Conservation (phyloP, 345 rosid species). For the Bruguiera parviflora region DNA sequence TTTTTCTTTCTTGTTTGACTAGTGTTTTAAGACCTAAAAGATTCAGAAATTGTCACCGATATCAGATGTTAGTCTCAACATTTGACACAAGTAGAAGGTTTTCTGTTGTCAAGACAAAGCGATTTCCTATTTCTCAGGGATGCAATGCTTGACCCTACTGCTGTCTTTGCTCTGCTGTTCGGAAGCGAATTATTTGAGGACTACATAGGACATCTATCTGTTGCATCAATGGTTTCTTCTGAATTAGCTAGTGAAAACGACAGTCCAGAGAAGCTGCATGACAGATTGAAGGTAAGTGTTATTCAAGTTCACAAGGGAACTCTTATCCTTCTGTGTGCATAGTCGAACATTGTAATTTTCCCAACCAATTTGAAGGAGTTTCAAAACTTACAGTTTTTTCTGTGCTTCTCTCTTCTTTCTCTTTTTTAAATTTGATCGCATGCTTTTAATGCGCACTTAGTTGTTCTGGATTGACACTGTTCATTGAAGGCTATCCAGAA, state of each 20-base stretch:
- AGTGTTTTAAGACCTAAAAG: not conserved
- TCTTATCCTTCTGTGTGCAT: no score
- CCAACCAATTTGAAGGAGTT: not conserved
- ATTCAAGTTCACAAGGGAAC: not conserved
- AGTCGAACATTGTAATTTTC: not conserved
- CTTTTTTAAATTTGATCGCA: no score
- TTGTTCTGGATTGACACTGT: conserved; percentile 1
- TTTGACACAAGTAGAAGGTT: not conserved
- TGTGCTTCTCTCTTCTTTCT: no score
- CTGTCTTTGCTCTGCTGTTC: conserved; percentile 86
- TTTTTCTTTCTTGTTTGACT: not conserved
- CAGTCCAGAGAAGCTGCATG: conserved; percentile 60
- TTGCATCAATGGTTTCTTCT: conserved; percentile 84
- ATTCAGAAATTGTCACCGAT: not conserved
- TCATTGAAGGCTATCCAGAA: conserved; percentile 53
- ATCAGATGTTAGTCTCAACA: not conserved
- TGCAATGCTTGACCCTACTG: conserved; percentile 77
- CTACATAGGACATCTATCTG: conserved; percentile 85
- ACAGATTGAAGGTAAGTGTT: conserved; percentile 63
- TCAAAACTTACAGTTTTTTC: no score
- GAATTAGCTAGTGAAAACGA: conserved; percentile 50
- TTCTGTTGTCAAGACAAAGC: not conserved
- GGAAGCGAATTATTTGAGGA: conserved; percentile 96
- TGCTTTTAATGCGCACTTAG: not conserved
- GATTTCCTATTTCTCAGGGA: conserved; percentile 45